Base-by-base conservation (phyloP, 2,329 filamentous ascomycete species). In the Sporothrix sp. region DNA sequence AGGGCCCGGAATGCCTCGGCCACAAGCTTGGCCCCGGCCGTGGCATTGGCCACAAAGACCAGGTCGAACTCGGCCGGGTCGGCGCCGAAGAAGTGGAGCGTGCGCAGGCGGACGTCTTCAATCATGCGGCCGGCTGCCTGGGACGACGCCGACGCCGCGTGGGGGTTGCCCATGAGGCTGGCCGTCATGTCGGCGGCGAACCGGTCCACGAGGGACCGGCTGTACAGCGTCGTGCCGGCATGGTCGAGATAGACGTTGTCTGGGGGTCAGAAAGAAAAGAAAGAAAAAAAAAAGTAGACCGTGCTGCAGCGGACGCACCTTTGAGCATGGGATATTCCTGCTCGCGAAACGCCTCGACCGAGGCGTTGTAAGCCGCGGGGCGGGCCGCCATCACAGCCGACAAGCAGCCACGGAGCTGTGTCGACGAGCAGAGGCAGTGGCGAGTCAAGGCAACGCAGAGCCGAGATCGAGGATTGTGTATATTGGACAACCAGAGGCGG, bases 31-130 rank as follows among this genome's bases (percentile, higher is more conserved):
- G 95, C 84, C 7, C 82, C 90, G 3, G 90, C 88, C 0, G 91
- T 97, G 18, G 91, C 86, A 65, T 97, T 97, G 32, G 88, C 82
- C 23, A 94, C 87, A 63, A 97, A 97, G 1, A 96, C 79, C 3
- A 97, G 67, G 59, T 96, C 90, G 58, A 93, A 97, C 2, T 86
- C 73, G 9, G 81, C 75, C 2, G 90, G 86, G 56, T 89, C 81
- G 2, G 89, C 90, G 38, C 84, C 82, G 67, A 96, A 89, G 60
- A 94, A 87, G 2, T 72, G 72, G 28, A 97, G 69, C 2, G 87
- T 72, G 13, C 79, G 75, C 32, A 88, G 67, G 8, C 91, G 80
- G 27, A 84, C 72, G 64, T 90, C 80, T 56, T 95, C 89, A 51
- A 95, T 79, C 6, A 84, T 76, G 2, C 76, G 73, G 0, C 85